Conservation (phyloP, 345 rosid genomes). For the Sonneratia alba region DNA sequence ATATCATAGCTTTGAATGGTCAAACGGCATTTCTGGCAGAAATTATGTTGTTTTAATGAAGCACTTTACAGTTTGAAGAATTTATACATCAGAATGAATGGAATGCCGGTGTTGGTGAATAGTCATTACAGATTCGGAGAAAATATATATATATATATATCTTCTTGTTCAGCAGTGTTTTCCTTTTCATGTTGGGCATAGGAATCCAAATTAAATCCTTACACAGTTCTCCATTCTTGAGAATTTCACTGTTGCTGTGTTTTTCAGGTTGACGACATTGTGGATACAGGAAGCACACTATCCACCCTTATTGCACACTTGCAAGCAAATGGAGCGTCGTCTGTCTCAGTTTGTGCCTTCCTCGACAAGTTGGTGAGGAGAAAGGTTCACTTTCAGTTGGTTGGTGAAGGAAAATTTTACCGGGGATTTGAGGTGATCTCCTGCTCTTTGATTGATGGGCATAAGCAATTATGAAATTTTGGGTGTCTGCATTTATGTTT, state of each 20-base stretch:
- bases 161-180: not conserved
- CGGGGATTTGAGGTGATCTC: conserved; percentile 64
- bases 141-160: too few species aligned
- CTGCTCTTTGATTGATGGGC: not conserved
- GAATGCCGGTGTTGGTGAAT: not conserved
- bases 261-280: conserved; percentile 82
- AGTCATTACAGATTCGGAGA: not conserved
- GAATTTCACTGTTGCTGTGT: not conserved
- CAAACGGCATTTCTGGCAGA: not conserved
- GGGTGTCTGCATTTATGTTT: not conserved
- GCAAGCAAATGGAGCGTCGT: conserved; percentile 50
- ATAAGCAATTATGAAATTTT: not conserved
- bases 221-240: not conserved
- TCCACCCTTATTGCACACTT: conserved; percentile 45
- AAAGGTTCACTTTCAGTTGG: conserved; percentile 49
- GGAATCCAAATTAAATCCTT: not conserved
- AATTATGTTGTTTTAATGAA: not conserved
- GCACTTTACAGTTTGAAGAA: not conserved
- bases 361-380: conserved; percentile 70
- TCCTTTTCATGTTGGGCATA: not conserved
- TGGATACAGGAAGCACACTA: conserved; percentile 82
- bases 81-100: not conserved
- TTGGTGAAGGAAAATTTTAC: conserved; percentile 79
- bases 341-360: conserved; percentile 76
- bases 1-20: not conserved